These are phyloP conservation scores for Paramyrothecium roridum DNA, from an alignment of 2,329 filamentous ascomycete species.

Conservation along the genomic window DNA sequence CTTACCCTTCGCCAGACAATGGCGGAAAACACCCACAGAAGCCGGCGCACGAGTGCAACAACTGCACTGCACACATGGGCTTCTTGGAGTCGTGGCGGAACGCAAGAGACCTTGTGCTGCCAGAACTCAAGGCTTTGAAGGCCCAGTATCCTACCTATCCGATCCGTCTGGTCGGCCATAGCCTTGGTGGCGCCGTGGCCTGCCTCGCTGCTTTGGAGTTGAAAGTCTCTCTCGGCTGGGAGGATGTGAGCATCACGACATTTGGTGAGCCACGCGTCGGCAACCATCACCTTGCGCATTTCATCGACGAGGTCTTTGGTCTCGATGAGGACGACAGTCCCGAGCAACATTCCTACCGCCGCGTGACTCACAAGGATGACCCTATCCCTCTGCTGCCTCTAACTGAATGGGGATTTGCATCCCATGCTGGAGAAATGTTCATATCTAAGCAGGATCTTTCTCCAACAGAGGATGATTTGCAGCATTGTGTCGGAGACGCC, in stretches of 20 bases:
- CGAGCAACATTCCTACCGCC: conserved; percentile 54
- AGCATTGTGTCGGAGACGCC: conserved; percentile 65
- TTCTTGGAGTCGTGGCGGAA: conserved; percentile 84
- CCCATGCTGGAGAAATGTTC: conserved; percentile 85
- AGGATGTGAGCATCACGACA: conserved; percentile 75
- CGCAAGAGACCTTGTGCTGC: conserved; percentile 67
- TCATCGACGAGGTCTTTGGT: conserved; percentile 51
- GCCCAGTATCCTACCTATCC: conserved; percentile 65
- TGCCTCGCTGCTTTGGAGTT: conserved; percentile 83
- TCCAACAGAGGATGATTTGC: conserved; percentile 66
- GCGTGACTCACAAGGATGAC: conserved; percentile 83
- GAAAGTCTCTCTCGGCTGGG: conserved; percentile 66
- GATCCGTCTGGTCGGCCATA: conserved; percentile 82
- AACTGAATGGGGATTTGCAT: conserved; percentile 80
- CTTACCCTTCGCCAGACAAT: conserved; percentile 65
- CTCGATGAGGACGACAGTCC: conserved; percentile 28
- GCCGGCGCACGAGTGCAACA: conserved; percentile 61
- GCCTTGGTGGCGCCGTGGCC: conserved; percentile 87
- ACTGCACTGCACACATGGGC: conserved; percentile 90
- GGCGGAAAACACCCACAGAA: conserved; percentile 29
- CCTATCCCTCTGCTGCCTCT: conserved; percentile 86
- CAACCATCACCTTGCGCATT: conserved; percentile 53
- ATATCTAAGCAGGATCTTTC: conserved; percentile 71
- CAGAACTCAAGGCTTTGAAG: conserved; percentile 58
- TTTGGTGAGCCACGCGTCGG: conserved; percentile 82